These are phyloP conservation scores for Oenanthe javanica DNA, from an alignment of 140 eudicot genomes.

Conservation along the genomic window DNA sequence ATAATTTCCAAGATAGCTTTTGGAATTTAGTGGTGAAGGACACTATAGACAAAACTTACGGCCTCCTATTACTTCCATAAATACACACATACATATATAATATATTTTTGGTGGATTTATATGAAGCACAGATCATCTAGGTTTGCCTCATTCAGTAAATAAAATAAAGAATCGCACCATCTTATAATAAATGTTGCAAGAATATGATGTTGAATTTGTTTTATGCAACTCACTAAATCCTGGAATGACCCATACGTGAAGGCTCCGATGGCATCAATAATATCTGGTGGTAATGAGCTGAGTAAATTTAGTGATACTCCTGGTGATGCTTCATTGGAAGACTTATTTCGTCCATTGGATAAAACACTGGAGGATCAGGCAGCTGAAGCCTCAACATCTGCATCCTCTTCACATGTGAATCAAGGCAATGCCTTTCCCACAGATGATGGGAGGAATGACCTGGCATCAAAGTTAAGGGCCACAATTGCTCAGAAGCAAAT, in stretches of 20 bases:
- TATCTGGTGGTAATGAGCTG: conserved; percentile 55
- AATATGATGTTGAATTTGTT: background rate
- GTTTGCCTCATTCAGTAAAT: background rate
- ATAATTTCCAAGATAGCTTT: background rate
- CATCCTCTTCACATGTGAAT: conserved; percentile 52
- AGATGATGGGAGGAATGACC: conserved; percentile 54
- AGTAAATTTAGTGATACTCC: conserved; percentile 95
- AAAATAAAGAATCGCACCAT: background rate
- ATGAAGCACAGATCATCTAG: background rate
- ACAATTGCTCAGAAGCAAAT: conserved; percentile 92
- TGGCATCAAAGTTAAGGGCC: conserved; percentile 86
- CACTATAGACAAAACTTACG: background rate
- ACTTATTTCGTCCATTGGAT: conserved; percentile 68
- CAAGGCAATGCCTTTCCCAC: conserved; percentile 32
- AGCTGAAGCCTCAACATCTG: conserved; percentile 77
- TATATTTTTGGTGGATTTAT: background rate
- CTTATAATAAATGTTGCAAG: background rate
- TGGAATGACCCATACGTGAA: conserved; percentile 5
- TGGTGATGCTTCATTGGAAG: conserved; percentile 93
- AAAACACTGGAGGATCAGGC: conserved; percentile 36
- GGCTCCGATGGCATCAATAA: conserved; percentile 42
- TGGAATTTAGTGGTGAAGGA: background rate
- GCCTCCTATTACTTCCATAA: background rate
- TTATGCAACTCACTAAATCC: background rate
- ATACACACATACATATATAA: background rate